Conservation (phyloP, 2,329 filamentous ascomycete genomes). For the Botryotinia narcissicola region DNA sequence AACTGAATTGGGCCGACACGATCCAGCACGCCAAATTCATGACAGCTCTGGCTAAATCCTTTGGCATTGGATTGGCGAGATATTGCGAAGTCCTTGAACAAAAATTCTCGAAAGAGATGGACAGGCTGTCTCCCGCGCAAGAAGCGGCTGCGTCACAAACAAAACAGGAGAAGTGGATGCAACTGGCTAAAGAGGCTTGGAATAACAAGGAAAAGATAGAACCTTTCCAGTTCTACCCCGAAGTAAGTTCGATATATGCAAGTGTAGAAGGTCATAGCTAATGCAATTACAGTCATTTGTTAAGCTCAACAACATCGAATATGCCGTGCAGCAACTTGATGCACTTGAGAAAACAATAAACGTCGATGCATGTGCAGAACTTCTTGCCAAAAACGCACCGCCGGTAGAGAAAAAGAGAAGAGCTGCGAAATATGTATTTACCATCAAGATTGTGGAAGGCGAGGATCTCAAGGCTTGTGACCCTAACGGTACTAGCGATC, state of each 20-base stretch:
- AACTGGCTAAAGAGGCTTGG: conserved; percentile 91
- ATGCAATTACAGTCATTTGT: conserved; percentile 72
- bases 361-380: conserved; percentile 82
- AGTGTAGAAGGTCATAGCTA: conserved; percentile 31
- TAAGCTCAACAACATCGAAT: conserved; percentile 97
- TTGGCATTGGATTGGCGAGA: conserved; percentile 75
- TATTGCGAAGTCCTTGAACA: conserved; percentile 92
- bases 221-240: conserved; percentile 93
- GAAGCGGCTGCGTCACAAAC: conserved; percentile 74
- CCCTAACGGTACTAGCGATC: conserved; percentile 88
- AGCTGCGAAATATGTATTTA: conserved; percentile 91
- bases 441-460: conserved; percentile 96
- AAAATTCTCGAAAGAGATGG: conserved; percentile 87
- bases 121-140: conserved; percentile 84
- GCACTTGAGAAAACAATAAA: conserved; percentile 87
- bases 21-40: conserved; percentile 95
- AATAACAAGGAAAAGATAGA: conserved; percentile 89
- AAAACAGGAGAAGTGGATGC: conserved; percentile 88
- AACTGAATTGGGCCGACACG: conserved; percentile 90
- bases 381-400: conserved; percentile 73
- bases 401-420: conserved; percentile 62
- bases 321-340: conserved; percentile 87
- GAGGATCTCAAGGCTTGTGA: conserved; percentile 99
- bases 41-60: conserved; percentile 84
- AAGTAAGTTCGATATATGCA: conserved; percentile 55